Base-by-base conservation (phyloP, 768 basidiomycete species). In the Serendipita indica region DNA sequence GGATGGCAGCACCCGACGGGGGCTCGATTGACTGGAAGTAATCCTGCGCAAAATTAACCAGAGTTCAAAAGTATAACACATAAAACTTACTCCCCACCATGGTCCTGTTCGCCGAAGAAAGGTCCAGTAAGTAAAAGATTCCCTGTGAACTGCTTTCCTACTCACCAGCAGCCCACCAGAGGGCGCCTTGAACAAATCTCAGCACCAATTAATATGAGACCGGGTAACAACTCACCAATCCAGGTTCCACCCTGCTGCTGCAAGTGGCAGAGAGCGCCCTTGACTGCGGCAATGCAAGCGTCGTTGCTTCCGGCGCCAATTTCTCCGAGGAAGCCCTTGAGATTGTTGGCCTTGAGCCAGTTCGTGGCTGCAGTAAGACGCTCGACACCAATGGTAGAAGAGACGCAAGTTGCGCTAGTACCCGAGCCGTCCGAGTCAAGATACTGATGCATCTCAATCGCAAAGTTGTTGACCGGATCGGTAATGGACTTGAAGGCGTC, bases 371-470 rank as follows among this genome's bases (percentile, higher is more conserved):
- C 75, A 30, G 74, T 70, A 37, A 83, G 68, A 63, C 80, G 79
- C 63, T 80, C 76, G 18, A 73, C 74, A 58, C 80, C 80, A 64
- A 83, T 81, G 28, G 78, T 81, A 16, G 75, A 70, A 6, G 76
- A 79, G 34, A 82, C 80, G 65, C 82, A 83, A 25, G 69, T 73
- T 1, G 65, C 65, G 46, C 67, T 73, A 5, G 80, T 81, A 10
- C 66, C 66, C 49, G 79, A 81, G 62, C 78, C 75, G 64, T 83
- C 81, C 33, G 74, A 76, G 68, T 82, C 81, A 63, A 83, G 80
- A 71, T 83, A 83, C 66, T 83, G 80, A 67, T 83, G 81, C 79
- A 82, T 82, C 65, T 83, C 79, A 77, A 64, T 2, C n/a, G 57
- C 49, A 27, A 39, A 57, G 18, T 57, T 33, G 39, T 33, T n/a